Evolutionary conservation across 805 yeast species (phyloP), one percentile per base, ranked within the genome.

Genomic region (Saccharomycopsis sp.): DNA sequence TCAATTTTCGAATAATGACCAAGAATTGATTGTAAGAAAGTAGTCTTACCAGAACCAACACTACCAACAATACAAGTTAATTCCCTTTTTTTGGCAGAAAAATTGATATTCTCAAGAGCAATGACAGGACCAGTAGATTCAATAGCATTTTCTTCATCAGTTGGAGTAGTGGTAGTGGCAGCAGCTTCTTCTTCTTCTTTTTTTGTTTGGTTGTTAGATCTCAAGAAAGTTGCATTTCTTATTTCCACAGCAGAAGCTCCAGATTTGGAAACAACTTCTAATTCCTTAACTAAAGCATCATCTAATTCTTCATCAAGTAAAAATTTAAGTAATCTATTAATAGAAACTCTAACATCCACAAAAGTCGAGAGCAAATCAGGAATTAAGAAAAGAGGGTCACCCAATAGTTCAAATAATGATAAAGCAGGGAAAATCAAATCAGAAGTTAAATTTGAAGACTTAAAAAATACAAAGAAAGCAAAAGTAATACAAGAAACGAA

Each of bases 401-500:
- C 67, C 31, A 79, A 54, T 44, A 79, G 56, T 45, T 73, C 70
- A 50, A 79, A 73, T 39, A 79, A 59, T 1, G 84, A 60, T 44
- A 79, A 61, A 2, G 84, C 75, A 12, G 87, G 86, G 55, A 79
- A 79, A 4, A 77, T 79, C 44, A 79, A 66, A 33, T 78, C 82
- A 10, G 86, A 76, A 4, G 83, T 69, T 49, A 79, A 61, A 1
- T 83, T 80, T 8, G 51, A 52, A 20, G 67, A 63, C 15, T 63
- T 57, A 10, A 65, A 44, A 26, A 54, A 48, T 3, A 78, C 70
- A 55, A 69, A 79, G 1, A 70, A 53, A 1, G 74, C 67, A 58
- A 79, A 78, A 1, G 80, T 69, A 4, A 74, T 64, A 50, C 79
- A 73, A 2, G 81, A 70, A 3, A 79, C 82, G 51, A 76, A 58